Conservation (phyloP, 2,329 filamentous ascomycete species). For the Diaporthe vaccinii region DNA sequence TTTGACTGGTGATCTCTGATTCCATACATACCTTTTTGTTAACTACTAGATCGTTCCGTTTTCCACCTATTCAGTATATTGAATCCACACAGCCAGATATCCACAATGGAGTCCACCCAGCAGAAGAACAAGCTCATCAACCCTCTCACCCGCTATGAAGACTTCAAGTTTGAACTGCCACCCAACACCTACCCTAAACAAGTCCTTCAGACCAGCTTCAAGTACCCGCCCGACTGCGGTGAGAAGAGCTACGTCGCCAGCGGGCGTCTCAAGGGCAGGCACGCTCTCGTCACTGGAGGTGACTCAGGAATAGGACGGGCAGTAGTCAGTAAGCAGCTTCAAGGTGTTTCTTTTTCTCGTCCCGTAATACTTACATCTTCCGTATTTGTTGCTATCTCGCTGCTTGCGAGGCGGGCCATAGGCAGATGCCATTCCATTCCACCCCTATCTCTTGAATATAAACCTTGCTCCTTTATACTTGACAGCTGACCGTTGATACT, state of each 20-base stretch:
- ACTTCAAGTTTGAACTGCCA: not conserved
- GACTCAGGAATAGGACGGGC: constrained; percentile 14
- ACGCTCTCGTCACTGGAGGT: constrained; percentile 12
- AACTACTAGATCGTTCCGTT: too few species aligned
- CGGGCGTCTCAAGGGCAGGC: constrained; percentile 17
- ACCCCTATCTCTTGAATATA: not conserved
- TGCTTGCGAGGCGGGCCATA: too few species aligned
- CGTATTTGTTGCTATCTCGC: not conserved
- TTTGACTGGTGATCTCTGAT: not conserved
- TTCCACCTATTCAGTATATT: not conserved
- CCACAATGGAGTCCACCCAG: not conserved
- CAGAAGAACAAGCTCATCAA: constrained; percentile 11
- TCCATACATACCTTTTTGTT: too few species aligned
- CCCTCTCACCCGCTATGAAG: constrained; percentile 11
- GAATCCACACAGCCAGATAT: not conserved
- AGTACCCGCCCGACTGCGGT: constrained; percentile 9
- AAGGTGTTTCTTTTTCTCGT: not conserved
- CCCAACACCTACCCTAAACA: constrained; percentile 12
- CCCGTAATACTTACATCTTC: too few species aligned
- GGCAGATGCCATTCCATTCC: not conserved
- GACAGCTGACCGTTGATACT: not conserved
- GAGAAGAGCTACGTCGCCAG: constrained; percentile 14
- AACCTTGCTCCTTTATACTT: not conserved
- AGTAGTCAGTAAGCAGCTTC: constrained; percentile 1
- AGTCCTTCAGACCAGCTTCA: constrained; percentile 15